Percentiles rank a stretch among this genome's conserved stretches.
phyloP scores from a whole-genome alignment of 2,329 filamentous ascomycete species.

The Claviceps quebecensis region DNA sequence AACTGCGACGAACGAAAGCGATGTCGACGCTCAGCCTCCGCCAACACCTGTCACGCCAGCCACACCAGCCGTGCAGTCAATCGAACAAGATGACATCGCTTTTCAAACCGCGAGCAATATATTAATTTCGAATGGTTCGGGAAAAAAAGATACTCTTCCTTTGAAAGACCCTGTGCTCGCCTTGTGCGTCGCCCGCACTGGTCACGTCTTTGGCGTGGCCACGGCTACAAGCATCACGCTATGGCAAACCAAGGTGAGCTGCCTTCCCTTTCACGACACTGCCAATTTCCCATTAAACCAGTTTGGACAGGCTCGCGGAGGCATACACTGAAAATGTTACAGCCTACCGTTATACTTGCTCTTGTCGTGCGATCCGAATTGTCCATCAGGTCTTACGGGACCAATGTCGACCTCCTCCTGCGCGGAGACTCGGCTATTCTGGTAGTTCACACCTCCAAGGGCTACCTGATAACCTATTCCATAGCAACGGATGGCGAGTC shows the following conservation, averaged over 20 bases:
- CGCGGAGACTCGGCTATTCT: constrained; percentile 86
- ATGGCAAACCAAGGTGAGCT: constrained; percentile 87
- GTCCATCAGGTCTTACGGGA: constrained; percentile 71
- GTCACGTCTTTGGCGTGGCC: constrained; percentile 75
- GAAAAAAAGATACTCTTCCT: constrained; percentile 23
- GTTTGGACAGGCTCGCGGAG: too few relatives aligned
- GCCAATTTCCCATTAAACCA: background rate
- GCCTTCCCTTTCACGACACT: background rate
- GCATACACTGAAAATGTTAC: background rate
- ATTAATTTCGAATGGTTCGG: constrained; percentile 12
- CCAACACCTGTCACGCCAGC: constrained; percentile 39
- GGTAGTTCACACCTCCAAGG: constrained; percentile 72
- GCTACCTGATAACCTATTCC: constrained; percentile 90
- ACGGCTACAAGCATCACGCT: constrained; percentile 76
- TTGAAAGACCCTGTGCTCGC: constrained; percentile 55
- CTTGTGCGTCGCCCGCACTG: constrained; percentile 62
- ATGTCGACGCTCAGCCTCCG: constrained; percentile 20
- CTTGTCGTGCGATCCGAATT: constrained; percentile 67
- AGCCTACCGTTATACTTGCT: constrained; percentile 83
- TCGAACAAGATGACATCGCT: constrained; percentile 37
- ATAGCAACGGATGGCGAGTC: constrained; percentile 72
- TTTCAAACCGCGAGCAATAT: constrained; percentile 12
- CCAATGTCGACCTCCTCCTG: constrained; percentile 71
- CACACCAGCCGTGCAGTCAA: constrained; percentile 44
- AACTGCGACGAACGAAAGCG: constrained; percentile 18